Evolutionary conservation across 257 asterid species (phyloP).

Genomic region (Ligustrum vulgare): DNA sequence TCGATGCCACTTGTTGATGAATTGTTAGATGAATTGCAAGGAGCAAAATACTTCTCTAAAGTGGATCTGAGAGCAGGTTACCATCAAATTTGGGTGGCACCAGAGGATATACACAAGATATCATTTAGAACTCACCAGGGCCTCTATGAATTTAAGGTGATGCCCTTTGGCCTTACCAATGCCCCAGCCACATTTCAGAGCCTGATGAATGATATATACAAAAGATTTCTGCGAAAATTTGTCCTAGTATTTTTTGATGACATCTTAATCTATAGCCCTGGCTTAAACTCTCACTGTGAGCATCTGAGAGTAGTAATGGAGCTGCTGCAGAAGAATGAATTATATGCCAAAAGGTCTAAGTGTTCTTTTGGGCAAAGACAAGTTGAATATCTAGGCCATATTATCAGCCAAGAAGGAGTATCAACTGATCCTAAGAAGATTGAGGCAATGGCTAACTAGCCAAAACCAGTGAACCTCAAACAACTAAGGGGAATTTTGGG

Average conservation of each 20-base stretch:
- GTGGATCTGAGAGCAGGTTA: no score
- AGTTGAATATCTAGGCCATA: no score
- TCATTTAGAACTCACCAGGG: not conserved
- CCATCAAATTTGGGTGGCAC: not conserved
- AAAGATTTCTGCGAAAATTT: no score
- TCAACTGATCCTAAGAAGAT: no score
- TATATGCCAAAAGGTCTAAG: constrained; percentile 4
- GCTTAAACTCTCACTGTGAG: no score
- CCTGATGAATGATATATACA: not conserved
- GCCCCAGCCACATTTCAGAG: not conserved
- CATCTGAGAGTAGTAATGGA: not conserved
- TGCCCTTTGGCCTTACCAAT: no score
- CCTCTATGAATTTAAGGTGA: no score
- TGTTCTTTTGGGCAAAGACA: constrained; percentile 21
- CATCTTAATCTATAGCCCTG: not conserved
- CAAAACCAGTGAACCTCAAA: not conserved
- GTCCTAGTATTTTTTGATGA: no score
- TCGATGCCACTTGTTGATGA: not conserved
- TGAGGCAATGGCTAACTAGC: constrained; percentile 3
- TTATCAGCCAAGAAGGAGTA: not conserved
- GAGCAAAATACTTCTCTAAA: not conserved
- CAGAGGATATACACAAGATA: not conserved
- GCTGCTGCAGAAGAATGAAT: not conserved
- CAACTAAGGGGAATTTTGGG: constrained; percentile 26
- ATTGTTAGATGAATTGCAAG: not conserved